These are phyloP conservation scores for Pseudonitzschia multiseries DNA, from an alignment of 108 stramenopile species.

Conservation along the genomic window DNA sequence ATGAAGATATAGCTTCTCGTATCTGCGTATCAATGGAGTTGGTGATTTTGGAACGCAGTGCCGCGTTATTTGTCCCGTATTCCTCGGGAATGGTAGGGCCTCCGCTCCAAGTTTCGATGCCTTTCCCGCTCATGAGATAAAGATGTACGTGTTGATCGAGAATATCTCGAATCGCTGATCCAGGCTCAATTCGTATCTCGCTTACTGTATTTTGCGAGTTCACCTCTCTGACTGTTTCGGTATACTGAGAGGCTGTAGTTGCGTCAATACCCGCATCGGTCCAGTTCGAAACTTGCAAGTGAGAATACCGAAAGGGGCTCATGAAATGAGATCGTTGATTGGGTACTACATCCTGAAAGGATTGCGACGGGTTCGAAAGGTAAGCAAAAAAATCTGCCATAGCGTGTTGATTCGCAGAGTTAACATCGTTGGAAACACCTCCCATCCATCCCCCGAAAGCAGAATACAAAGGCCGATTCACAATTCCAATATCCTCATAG, in stretches of 20 bases:
- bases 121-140: conserved; percentile 10
- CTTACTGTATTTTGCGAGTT: conserved; percentile 40
- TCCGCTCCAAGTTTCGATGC: neutral
- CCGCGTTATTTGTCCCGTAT: conserved; percentile 37
- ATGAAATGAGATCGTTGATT: conserved; percentile 27
- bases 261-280: conserved; percentile 25
- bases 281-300: conserved; percentile 25
- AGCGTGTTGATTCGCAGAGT: conserved; percentile 24
- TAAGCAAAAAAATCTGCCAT: conserved; percentile 49
- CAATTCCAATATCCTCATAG: conserved; percentile 43
- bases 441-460: conserved; percentile 49
- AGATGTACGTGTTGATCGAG: conserved; percentile 35
- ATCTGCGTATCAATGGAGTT: conserved; percentile 26
- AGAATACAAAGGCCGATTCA: conserved; percentile 52
- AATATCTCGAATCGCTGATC: conserved; percentile 18
- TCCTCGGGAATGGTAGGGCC: conserved; percentile 12
- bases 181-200: conserved; percentile 41
- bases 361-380: conserved; percentile 27
- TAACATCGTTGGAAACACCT: conserved; percentile 30
- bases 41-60: conserved; percentile 34
- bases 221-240: conserved; percentile 34
- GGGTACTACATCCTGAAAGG: conserved; percentile 38
- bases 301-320: conserved; percentile 29
- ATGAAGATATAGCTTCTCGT: conserved; percentile 8
- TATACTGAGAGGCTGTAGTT: conserved; percentile 28